Base-by-base conservation (phyloP, 2,329 filamentous ascomycete genomes). In the Penicillium thymicola region DNA sequence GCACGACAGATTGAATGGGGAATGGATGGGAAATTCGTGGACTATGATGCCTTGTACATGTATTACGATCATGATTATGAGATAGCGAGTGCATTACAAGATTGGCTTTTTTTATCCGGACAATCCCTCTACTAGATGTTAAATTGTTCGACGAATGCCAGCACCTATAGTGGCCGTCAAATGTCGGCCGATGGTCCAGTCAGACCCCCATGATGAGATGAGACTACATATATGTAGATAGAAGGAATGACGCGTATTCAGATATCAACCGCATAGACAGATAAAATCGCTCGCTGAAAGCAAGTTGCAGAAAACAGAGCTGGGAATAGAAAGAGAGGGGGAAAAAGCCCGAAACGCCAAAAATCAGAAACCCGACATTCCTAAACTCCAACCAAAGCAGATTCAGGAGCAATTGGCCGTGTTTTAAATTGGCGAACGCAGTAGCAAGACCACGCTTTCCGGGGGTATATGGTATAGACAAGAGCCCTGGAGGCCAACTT, bases 281-380 rank as follows among this genome's bases (percentile, higher is more conserved):
- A 44, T 51, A 51, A 50, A 11, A 55, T 58, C 46, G 49, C 64
- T 64, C 63, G 60, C 64, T 67, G 42, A 65, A 64, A 44, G 37
- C 54, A 62, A 61, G 43, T 55, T 54, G 51, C 21, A 57, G 18
- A 53, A 49, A 62, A 55, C 46, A 18, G 51, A 42, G 36, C 36
- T 41, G 57, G 57, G 54, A 63, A 62, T 60, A 57, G 28, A 56
- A 56, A 34, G 23, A 55, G 43, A 55, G 16, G 30, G 27, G 2
- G 6, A 51, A 32, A 50, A 40, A 37, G 51, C 40, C 34, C 18
- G 37, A 18, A 59, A 65, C 63, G 63, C 63, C 62, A 58, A 57
- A 57, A 37, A 62, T 6, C 41, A 53, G 51, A 54, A 30, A 62
- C 50, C 48, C 59, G 52, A 56, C n/a, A 59, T 51, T 55, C 25